Conservation (phyloP, 106 monocot genomes). For the Phalaenopsis equestris region DNA sequence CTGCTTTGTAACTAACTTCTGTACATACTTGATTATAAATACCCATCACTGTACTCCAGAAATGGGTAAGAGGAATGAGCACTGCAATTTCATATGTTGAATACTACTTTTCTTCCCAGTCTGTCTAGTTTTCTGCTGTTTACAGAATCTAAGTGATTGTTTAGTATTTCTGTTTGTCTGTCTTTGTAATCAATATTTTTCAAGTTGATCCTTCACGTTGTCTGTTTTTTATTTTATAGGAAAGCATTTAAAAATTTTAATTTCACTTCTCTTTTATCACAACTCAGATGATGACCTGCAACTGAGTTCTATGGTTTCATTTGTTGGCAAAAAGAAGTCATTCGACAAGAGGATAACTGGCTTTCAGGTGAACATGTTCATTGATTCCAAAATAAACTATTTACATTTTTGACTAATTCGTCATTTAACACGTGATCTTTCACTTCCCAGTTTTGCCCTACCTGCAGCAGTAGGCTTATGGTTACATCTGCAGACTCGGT, state of each 20-base stretch:
- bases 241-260: background rate
- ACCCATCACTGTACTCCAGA: too few species aligned
- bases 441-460: constrained; percentile 50
- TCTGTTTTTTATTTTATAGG: background rate
- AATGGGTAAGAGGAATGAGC: too few species aligned
- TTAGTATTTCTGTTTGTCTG: background rate
- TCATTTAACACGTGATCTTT: background rate
- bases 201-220: background rate
- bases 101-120: too few species aligned
- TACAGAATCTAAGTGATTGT: background rate
- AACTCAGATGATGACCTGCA: constrained; percentile 49
- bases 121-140: too few species aligned
- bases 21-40: too few species aligned
- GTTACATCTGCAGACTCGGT: constrained; percentile 63
- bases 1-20: too few species aligned
- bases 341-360: constrained; percentile 64
- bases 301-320: constrained; percentile 30
- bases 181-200: background rate
- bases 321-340: constrained; percentile 69
- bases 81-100: too few species aligned
- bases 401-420: background rate
- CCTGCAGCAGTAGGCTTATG: constrained; percentile 33
- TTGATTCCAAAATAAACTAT: background rate
- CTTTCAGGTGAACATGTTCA: constrained; percentile 49
- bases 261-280: background rate